Evolutionary conservation across 352 stramenopile species (phyloP).

Genomic region (Phytophthora constricta): DNA sequence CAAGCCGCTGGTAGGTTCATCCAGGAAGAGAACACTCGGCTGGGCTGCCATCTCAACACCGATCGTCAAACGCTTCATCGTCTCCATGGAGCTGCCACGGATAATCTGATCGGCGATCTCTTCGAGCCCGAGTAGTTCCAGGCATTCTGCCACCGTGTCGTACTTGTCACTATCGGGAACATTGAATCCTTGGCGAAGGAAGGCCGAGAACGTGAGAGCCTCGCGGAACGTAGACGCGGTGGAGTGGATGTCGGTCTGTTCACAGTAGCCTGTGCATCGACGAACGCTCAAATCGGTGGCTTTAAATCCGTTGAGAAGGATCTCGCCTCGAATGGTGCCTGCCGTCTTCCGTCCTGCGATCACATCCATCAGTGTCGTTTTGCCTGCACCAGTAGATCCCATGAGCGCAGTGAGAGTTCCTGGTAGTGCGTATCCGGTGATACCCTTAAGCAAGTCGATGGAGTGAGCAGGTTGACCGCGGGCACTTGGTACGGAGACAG

Average conservation of each 20-base stretch:
- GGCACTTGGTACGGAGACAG: slow-evolving; percentile 46
- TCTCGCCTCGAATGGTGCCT: slow-evolving; percentile 75
- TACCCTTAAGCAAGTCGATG: slow-evolving; percentile 60
- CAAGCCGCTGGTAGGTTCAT: slow-evolving; percentile 92
- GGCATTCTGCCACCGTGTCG: slow-evolving; percentile 62
- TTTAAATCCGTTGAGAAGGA: slow-evolving; percentile 66
- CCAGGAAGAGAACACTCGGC: slow-evolving; percentile 88
- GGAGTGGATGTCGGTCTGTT: slow-evolving; percentile 93
- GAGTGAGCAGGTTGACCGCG: slow-evolving; percentile 35
- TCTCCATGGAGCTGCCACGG: slow-evolving; percentile 60
- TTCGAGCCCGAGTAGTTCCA: slow-evolving; percentile 62
- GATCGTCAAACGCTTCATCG: slow-evolving; percentile 80
- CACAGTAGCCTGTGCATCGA: slow-evolving; percentile 70
- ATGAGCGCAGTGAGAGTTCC: slow-evolving; percentile 77
- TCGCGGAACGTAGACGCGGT: slow-evolving; percentile 92
- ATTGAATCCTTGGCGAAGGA: slow-evolving; percentile 67
- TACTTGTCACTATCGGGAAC: slow-evolving; percentile 52
- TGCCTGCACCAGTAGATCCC: slow-evolving; percentile 82
- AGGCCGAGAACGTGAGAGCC: slow-evolving; percentile 92
- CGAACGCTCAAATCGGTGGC: slow-evolving; percentile 62
- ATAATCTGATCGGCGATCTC: slow-evolving; percentile 71
- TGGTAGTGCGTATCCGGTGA: slow-evolving; percentile 61
- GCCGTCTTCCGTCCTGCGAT: slow-evolving; percentile 91
- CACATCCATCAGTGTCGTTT: slow-evolving; percentile 96
- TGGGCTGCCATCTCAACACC: slow-evolving; percentile 92